phyloP scores from a whole-genome alignment of 306 rosid genomes.

The Luffa acutangula region DNA sequence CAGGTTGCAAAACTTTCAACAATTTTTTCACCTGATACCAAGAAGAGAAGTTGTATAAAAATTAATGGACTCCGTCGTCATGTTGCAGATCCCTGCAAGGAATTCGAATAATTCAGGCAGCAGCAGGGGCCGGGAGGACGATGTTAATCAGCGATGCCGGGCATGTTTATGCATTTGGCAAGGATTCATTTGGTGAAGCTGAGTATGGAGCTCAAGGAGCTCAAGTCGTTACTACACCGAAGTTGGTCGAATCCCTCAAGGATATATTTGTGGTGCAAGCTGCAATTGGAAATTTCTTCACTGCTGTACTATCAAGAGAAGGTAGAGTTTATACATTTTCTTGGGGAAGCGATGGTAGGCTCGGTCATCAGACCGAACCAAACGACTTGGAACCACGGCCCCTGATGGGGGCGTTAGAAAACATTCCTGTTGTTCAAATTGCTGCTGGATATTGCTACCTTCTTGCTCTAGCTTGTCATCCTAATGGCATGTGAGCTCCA shows the following conservation, averaged over 20 bases:
- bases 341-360: slow-evolving; percentile 74
- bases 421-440: slow-evolving; percentile 85
- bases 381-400: slow-evolving; percentile 67
- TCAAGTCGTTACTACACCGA: slow-evolving; percentile 44
- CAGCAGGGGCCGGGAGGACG: slow-evolving; percentile 86
- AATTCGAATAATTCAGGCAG: slow-evolving; percentile 76
- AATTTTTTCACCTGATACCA: slow-evolving; percentile 18
- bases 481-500: slow-evolving; percentile 78
- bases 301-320: slow-evolving; percentile 89
- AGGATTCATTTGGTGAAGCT: slow-evolving; percentile 79
- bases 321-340: slow-evolving; percentile 85
- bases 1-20: slow-evolving; percentile 43
- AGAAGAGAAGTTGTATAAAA: slow-evolving; percentile 21
- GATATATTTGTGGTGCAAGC: slow-evolving; percentile 89
- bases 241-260: slow-evolving; percentile 67
- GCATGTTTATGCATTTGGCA: slow-evolving; percentile 71
- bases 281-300: slow-evolving; percentile 88
- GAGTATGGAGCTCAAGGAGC: slow-evolving; percentile 65
- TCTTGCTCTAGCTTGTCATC: slow-evolving; percentile 88
- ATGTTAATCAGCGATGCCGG: slow-evolving; percentile 88
- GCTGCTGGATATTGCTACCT: slow-evolving; percentile 97
- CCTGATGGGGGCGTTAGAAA: slow-evolving; percentile 72
- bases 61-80: slow-evolving; percentile 22
- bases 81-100: slow-evolving; percentile 87
- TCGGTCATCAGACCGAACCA: slow-evolving; percentile 80